Evolutionary conservation across 73 alveolate species (phyloP), one percentile per base, ranked within the genome.

Genomic region (Paramecium pentaurelia): DNA sequence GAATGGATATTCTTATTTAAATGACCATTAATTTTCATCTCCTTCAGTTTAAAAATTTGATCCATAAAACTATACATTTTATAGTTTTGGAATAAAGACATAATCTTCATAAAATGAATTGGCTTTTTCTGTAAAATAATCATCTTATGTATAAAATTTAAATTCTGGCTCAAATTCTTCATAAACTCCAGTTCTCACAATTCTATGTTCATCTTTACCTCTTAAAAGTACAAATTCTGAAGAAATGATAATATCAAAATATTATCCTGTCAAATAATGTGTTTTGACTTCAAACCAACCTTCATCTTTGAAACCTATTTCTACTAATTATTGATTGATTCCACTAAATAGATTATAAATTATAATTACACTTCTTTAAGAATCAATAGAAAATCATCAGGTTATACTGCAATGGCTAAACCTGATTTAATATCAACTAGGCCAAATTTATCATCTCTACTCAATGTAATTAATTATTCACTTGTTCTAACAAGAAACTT

Each of bases 171-270:
- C 91, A 47, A 80, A 80, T 3, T 44, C 73, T 16, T 80, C 91
- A 40, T 42, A 44, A 0, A 80, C 58, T 0, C 91, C 91, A 27
- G 91, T 80, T 45, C 71, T 42, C 22, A 80, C 38, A 49, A 80
- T 80, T 80, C 91, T 80, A 47, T 80, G 91, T 80, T 80, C 91
- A 22, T 80, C 91, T 47, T 45, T 49, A 27, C 91, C 91, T 47
- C 91, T 80, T 1, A 80, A 0, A 27, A 80, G 8, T 11, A 44
- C 75, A 49, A 44, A 80, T 5, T 44, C 54, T 11, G 45, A 6
- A 8, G 91, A 40, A 49, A 80, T 18, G 20, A 18, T 37, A 80
- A 80, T 80, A 47, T 80, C 91, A 80, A 18, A 80, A 80, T 80
- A 80, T 45, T 42, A 32, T 18, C 91, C 91, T 8, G 47, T 47